Evolutionary conservation across 306 rosid genomes (phyloP).

Genomic region (Elaeagnus macrophylla): DNA sequence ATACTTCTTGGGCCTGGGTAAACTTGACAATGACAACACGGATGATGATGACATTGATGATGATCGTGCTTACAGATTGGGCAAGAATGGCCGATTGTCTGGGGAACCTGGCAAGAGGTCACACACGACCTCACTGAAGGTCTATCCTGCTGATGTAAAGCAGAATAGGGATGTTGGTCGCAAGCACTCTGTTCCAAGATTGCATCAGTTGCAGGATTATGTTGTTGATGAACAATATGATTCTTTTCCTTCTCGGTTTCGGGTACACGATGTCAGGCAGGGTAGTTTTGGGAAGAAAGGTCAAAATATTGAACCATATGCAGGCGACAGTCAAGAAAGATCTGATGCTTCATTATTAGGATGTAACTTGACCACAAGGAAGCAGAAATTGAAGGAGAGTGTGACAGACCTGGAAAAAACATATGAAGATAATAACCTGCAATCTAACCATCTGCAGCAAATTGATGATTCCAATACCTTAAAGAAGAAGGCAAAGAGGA

Average conservation of each 20-base stretch:
- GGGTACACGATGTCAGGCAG: conserved; percentile 39
- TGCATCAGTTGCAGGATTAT: conserved; percentile 36
- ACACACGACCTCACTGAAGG: conserved; percentile 32
- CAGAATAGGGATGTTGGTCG: conserved; percentile 40
- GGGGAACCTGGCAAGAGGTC: conserved; percentile 42
- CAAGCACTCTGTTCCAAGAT: conserved; percentile 33
- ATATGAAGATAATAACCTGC: conserved; percentile 40
- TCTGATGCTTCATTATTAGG: conserved; percentile 61
- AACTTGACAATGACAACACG: conserved; percentile 29
- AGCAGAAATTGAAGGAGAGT: conserved; percentile 56
- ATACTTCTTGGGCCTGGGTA: conserved; percentile 35
- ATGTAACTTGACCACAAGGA: conserved; percentile 53
- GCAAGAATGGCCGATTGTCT: conserved; percentile 45
- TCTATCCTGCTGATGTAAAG: conserved; percentile 35
- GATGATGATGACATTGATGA: conserved; percentile 9
- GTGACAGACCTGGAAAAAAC: conserved; percentile 29
- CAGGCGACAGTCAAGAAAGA: conserved; percentile 38
- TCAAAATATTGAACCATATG: conserved; percentile 34
- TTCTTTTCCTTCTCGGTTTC: conserved; percentile 32
- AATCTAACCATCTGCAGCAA: conserved; percentile 26
- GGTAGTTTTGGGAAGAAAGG: conserved; percentile 45
- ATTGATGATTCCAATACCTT: conserved; percentile 36
- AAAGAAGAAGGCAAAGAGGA: conserved; percentile 66
- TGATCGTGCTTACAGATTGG: conserved; percentile 29
- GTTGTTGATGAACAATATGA: conserved; percentile 49